Base-by-base conservation (phyloP, 73 alveolate species). In the Paramecium biaurelia region DNA sequence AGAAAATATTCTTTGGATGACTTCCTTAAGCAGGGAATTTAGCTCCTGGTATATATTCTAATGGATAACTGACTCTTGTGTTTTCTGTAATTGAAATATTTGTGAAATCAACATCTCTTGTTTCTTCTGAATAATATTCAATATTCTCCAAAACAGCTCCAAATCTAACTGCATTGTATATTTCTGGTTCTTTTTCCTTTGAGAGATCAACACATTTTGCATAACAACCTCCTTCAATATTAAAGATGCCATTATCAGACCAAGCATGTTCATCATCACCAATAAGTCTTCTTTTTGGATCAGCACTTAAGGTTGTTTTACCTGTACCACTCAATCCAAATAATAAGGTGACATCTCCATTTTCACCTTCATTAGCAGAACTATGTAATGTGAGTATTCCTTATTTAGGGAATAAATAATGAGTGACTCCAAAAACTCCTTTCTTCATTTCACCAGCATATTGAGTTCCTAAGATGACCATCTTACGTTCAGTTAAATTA, bases 191-290 rank as follows among this genome's bases (percentile, higher is more conserved):
- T 89, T 93, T 98, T 76, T 96, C 98, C 82, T 86, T 70, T 18
- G 96, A 34, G 9, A 97, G 94, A 72, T 92, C 93, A 32, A 95
- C 87, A 95, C 96, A 84, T 94, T 97, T 97, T 30, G 99, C 99
- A 84, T 98, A 98, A 97, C 99, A 98, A 14, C 99, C 99, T 47
- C 99, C 99, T 92, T 98, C 99, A 85, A 98, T 97, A 95, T 98
- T 98, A 97, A 97, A 98, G 85, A 98, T 92, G 38, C 99, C 99
- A 59, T 84, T 92, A 89, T 96, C 97, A 45, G 98, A 95, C 99
- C 99, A 98, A 79, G 96, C 96, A 76, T 98, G 99, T 93, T 98
- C 99, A 86, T 97, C 99, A 94, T 98, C 99, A 56, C 99, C 99
- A 53, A 98, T 96, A 88, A 98, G 93, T 43, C 57, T 63, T 93